phyloP scores from a whole-genome alignment of 225 moss, liverwort and hornwort genomes.

The Sphagnum contortum region DNA sequence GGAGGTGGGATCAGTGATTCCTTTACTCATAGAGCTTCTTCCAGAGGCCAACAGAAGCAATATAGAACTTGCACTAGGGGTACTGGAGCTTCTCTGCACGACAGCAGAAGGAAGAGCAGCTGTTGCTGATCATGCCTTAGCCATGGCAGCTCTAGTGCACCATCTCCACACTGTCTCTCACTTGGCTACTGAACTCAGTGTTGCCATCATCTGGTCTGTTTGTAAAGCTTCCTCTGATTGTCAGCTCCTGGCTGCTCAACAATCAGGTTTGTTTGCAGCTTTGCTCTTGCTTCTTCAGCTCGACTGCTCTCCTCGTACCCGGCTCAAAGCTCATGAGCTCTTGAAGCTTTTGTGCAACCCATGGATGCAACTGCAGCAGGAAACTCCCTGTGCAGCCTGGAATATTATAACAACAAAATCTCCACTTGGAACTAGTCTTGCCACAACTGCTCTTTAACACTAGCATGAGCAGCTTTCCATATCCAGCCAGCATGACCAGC shows the following conservation, averaged over 20 bases:
- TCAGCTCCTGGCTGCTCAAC: constrained; percentile 57
- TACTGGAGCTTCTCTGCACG: constrained; percentile 56
- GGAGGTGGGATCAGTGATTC: constrained; percentile 46
- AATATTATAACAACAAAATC: too few species aligned
- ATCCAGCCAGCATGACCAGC: too few species aligned
- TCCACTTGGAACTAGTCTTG: too few species aligned
- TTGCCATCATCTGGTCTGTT: constrained; percentile 73
- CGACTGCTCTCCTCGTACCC: constrained; percentile 52
- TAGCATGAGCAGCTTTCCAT: too few species aligned
- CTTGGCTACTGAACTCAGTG: constrained; percentile 61
- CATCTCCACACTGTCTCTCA: constrained; percentile 60
- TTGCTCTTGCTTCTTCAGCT: constrained; percentile 67
- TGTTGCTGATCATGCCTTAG: constrained; percentile 59
- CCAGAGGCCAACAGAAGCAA: constrained; percentile 63
- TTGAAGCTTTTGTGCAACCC: constrained; percentile 21
- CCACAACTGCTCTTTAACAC: too few species aligned
- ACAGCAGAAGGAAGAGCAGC: constrained; percentile 52
- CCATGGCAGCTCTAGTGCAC: constrained; percentile 67
- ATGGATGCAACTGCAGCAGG: too few species aligned
- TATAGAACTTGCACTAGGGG: constrained; percentile 62
- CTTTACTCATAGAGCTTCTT: constrained; percentile 62
- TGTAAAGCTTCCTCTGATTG: constrained; percentile 51
- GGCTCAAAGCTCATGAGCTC: constrained; percentile 64
- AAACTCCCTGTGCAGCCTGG: too few species aligned
- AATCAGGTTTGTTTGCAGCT: constrained; percentile 66